Evolutionary conservation across 2,329 filamentous ascomycete species (phyloP), one percentile per base, ranked within the genome.

Genomic region (Ustilaginoidea virens): DNA sequence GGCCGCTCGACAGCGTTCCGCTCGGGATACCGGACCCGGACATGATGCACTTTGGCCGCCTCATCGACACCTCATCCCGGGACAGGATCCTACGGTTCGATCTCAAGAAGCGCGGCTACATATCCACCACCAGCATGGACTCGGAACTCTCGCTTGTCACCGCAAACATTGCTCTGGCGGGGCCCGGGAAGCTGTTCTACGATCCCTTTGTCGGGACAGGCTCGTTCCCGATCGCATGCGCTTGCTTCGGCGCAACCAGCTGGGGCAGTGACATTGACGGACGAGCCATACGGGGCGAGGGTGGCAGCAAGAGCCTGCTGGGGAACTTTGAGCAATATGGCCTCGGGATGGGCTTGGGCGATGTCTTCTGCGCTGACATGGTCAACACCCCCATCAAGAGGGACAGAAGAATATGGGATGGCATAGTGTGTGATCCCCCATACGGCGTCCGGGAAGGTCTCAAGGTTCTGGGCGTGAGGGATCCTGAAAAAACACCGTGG

Each of bases 91-190:
- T 69, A 20, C 78, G 67, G 15, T 92, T 86, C 45, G 85, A 93
- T 49, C 64, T 98, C 14, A 98, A 98, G 62, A 93, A 92, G 54
- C 65, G 90, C 17, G 67, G 69, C 22, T 98, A 98, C 48, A 96
- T 98, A 43, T 83, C 80, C 40, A 96, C 87, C 0, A 98, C 90
- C 0, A 90, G 81, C 25, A 96, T 98, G 90, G 90, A 98, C 48
- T 80, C 87, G 0, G 90, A 96, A 51, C 64, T 98, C 24, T 81
- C 85, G 9, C 66, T 98, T 1, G 61, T 98, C 14, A 94, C 86
- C 1, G 90, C 87, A 2, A 98, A 96, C 46, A 74, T 98, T 40
- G 81, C 82, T 0, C 69, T 81, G 10, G 85, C 85, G 0, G 75
- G 61, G 0, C 80, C 85, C 0, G 87, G 83, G 0, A 92, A 81